A percentile compares a stretch with the other conserved stretches of the same genome.
Evolutionary conservation across 176 grass and related monocot genomes (phyloP).

Genomic region (Zoysia japonica): DNA sequence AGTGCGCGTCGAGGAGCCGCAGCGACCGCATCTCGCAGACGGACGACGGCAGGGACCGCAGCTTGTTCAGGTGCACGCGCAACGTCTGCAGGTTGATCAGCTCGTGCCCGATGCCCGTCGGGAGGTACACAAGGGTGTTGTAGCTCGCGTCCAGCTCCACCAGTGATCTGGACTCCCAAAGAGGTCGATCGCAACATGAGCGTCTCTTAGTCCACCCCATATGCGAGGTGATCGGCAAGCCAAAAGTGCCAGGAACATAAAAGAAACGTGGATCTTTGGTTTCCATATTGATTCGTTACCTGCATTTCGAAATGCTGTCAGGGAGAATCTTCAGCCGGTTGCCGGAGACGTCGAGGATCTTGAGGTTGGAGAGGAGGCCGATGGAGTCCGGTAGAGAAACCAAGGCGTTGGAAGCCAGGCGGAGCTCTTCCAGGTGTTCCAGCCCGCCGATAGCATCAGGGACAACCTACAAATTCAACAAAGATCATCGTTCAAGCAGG

Average conservation of each 20-base stretch:
- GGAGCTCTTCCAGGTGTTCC: slow-evolving; percentile 70
- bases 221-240: neutral
- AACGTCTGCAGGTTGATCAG: slow-evolving; percentile 60
- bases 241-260: neutral
- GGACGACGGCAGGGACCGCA: slow-evolving; percentile 78
- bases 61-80: slow-evolving; percentile 84
- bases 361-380: slow-evolving; percentile 73
- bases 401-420: slow-evolving; percentile 61
- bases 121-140: slow-evolving; percentile 77
- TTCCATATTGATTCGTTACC: slow-evolving; percentile 32
- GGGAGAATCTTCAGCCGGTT: slow-evolving; percentile 82
- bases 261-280: neutral
- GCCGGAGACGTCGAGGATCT: slow-evolving; percentile 81
- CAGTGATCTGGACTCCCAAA: slow-evolving; percentile 47
- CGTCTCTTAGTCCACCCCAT: neutral
- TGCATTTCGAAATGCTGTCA: slow-evolving; percentile 88
- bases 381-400: slow-evolving; percentile 68
- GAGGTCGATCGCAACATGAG: neutral
- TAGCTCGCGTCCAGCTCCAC: slow-evolving; percentile 82
- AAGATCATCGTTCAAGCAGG: neutral
- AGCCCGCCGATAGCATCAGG: slow-evolving; percentile 75
- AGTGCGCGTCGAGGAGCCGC: slow-evolving; percentile 73
- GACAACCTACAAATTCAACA: slow-evolving; percentile 37
- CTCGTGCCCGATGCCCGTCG: slow-evolving; percentile 78
- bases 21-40: slow-evolving; percentile 76